phyloP scores from a whole-genome alignment of 805 yeast species.

The Cyberlindnera sargentensis region DNA sequence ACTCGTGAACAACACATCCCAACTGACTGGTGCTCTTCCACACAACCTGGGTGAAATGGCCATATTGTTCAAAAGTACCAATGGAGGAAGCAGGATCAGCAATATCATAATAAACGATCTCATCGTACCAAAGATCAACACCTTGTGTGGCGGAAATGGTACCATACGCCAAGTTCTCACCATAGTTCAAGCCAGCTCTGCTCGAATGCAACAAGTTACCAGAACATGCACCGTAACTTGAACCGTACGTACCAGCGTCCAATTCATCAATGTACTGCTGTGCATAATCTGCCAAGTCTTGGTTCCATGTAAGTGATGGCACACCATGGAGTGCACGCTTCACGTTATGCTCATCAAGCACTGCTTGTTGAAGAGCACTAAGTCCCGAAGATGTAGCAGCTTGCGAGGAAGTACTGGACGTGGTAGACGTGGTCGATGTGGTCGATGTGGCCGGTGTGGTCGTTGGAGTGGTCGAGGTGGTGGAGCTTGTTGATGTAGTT shows the following conservation, averaged over 20 bases:
- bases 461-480: constrained; percentile 7
- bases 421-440: constrained; percentile 11
- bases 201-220: constrained; percentile 58
- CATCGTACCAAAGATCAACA: constrained; percentile 71
- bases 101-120: constrained; percentile 50
- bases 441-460: constrained; percentile 11
- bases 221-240: constrained; percentile 41
- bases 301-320: constrained; percentile 42
- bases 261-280: constrained; percentile 36
- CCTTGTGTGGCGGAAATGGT: constrained; percentile 32
- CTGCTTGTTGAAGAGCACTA: constrained; percentile 29
- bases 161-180: constrained; percentile 76
- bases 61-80: constrained; percentile 44
- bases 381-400: constrained; percentile 16
- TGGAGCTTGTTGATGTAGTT: constrained; percentile 4
- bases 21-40: constrained; percentile 57
- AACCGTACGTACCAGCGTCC: constrained; percentile 25
- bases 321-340: constrained; percentile 42
- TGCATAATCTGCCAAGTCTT: constrained; percentile 40
- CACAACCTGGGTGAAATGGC: constrained; percentile 73
- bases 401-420: constrained; percentile 11
- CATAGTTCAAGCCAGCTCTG: constrained; percentile 43
- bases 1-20: constrained; percentile 47
- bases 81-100: constrained; percentile 32
- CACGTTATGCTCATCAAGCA: constrained; percentile 44